These are phyloP conservation scores for Coprinellus aureogranulatus DNA, from an alignment of 768 basidiomycete genomes.

Conservation along the genomic window DNA sequence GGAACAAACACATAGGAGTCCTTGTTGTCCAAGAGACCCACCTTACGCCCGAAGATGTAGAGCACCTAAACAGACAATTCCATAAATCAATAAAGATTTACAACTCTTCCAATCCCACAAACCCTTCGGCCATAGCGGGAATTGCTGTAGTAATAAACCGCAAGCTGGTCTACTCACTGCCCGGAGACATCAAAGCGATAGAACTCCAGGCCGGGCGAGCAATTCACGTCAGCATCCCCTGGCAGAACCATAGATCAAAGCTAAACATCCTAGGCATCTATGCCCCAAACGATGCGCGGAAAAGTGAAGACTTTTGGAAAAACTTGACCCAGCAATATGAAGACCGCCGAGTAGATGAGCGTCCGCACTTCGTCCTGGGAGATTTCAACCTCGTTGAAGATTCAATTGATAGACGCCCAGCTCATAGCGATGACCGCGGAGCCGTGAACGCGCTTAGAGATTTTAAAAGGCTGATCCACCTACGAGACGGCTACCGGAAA, in stretches of 20 bases:
- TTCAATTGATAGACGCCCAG: conserved; percentile 32
- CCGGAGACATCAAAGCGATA: neutral
- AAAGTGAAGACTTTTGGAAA: neutral
- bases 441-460: conserved; percentile 16
- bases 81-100: too few relatives aligned
- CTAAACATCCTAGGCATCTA: neutral
- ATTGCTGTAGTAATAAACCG: neutral
- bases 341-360: too few relatives aligned
- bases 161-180: neutral
- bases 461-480: conserved; percentile 12
- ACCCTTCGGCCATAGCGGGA: neutral
- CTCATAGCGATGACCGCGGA: conserved; percentile 8
- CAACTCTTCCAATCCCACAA: too few relatives aligned
- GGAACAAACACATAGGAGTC: too few relatives aligned
- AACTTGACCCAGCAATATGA: neutral
- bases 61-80: too few relatives aligned
- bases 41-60: too few relatives aligned
- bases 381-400: conserved; percentile 38
- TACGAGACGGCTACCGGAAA: conserved; percentile 29
- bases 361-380: neutral
- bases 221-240: neutral
- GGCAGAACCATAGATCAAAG: neutral
- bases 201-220: neutral
- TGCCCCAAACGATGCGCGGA: neutral
- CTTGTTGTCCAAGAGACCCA: too few relatives aligned